Base-by-base conservation (phyloP, 371 early-diverging fungal genomes). In the Haplosporangium sp. region DNA sequence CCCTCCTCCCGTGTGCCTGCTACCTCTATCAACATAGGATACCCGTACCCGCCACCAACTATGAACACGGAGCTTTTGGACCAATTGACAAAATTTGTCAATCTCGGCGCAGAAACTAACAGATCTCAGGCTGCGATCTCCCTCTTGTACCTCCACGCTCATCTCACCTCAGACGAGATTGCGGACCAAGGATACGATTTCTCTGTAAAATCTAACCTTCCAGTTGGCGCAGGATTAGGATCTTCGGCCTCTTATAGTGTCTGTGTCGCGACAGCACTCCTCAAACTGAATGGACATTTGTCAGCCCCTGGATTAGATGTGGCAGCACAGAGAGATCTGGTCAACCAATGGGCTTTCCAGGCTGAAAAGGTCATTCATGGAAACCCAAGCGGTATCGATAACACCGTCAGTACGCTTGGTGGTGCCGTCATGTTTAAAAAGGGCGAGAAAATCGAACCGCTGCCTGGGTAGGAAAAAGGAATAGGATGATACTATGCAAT, bases 221-320 rank as follows among this genome's bases (percentile, higher is more conserved):
- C 99, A 3, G 93, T 98, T n/a, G 96, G 98, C 20, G 92, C 97
- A 16, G 99, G 99, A 0, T 87, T 99, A 13, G 99, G 99, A 3
- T 96, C 96, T 6, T 97, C 98, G 6, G 99, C 99, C 1, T 90
- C 98, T 11, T 97, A 90, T 81, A 89, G 92, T 52, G 95, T 95
- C 13, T 88, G 86, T 16, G 64, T 96, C n/a, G 86, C 95, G 2
- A 86, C 96, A 0, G 91, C 92, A 4, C 69, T 98, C 38, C 83
- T 97, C 59, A 74, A 81, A 52, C 73, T 90, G 16, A 84, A 86
- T 1, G 76, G 76, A 7, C 57, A 62, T 13, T 51, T 76, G 51
- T 45, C 64, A 14, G 4, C 47, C 13, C 36, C 43, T 16, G 60
- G 20, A 38, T 73, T 84, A 60, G 69, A 81, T 29, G 81, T 80